Conservation (phyloP, 1,139 yeast species). For the Taphrina populina region DNA sequence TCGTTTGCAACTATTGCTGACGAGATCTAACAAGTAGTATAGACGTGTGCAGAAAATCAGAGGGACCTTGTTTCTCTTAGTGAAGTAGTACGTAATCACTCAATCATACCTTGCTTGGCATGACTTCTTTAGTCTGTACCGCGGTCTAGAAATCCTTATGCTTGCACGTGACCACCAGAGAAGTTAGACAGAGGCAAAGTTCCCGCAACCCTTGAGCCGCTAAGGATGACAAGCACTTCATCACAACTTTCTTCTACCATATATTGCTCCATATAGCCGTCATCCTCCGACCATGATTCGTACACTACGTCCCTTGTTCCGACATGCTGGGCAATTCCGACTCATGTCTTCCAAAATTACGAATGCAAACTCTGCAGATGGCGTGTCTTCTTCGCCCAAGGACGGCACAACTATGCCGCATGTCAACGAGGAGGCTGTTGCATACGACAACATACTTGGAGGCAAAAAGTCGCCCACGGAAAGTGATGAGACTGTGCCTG, state of each 20-base stretch:
- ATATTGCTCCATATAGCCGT: too few relatives aligned
- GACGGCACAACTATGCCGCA: slow-evolving; percentile 33
- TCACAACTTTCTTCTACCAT: too few relatives aligned
- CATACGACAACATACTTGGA: slow-evolving; percentile 34
- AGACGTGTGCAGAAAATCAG: too few relatives aligned
- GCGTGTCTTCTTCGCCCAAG: slow-evolving; percentile 13
- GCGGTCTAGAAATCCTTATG: too few relatives aligned
- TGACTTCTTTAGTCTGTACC: too few relatives aligned
- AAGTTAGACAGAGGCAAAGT: too few relatives aligned
- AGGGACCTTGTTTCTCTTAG: too few relatives aligned
- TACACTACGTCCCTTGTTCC: background rate
- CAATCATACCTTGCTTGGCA: too few relatives aligned
- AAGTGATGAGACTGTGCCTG: slow-evolving; percentile 39
- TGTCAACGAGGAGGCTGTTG: slow-evolving; percentile 33
- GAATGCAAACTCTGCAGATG: slow-evolving; percentile 18
- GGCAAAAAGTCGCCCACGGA: slow-evolving; percentile 36
- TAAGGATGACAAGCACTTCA: too few relatives aligned
- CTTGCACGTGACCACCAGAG: too few relatives aligned
- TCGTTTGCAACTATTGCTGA: slow-evolving; percentile 48
- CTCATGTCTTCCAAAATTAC: slow-evolving; percentile 5
- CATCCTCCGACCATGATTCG: slow-evolving; percentile 11
- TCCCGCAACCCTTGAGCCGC: too few relatives aligned
- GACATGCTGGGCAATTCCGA: background rate
- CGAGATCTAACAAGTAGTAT: slow-evolving; percentile 1
- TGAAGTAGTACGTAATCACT: too few relatives aligned